Evolutionary conservation across 306 rosid genomes (phyloP).

Genomic region (Begonia masoniana): DNA sequence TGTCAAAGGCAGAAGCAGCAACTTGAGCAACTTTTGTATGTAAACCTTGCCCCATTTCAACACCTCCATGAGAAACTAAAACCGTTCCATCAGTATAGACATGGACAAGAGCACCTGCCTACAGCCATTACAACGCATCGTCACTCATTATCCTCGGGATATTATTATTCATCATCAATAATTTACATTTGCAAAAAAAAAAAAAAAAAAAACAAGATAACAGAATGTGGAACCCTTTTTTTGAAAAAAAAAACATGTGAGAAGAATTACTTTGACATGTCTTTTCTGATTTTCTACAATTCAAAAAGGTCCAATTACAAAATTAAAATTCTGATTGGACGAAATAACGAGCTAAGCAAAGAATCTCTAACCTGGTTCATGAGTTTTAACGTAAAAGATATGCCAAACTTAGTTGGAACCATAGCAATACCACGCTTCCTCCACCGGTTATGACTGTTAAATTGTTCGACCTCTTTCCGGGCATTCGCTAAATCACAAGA

Average conservation of each 20-base stretch:
- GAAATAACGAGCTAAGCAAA: background rate
- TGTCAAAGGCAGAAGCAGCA: conserved; percentile 89
- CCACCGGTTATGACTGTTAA: conserved; percentile 68
- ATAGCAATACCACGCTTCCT: conserved; percentile 84
- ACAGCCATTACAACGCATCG: conserved; percentile 2
- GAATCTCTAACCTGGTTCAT: conserved; percentile 71
- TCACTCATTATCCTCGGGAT: no score
- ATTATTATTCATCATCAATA: no score
- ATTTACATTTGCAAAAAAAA: background rate
- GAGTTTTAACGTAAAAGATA: conserved; percentile 67
- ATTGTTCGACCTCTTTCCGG: conserved; percentile 49
- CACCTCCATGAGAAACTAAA: conserved; percentile 93
- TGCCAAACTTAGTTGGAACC: conserved; percentile 92
- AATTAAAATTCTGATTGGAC: no score
- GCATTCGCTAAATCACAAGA: conserved; percentile 61
- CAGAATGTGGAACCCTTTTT: no score
- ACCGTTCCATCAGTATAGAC: conserved; percentile 97
- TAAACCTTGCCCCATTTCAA: conserved; percentile 98
- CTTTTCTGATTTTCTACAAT: no score
- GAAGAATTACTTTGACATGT: no score
- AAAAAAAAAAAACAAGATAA: background rate
- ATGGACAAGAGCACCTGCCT: conserved; percentile 98
- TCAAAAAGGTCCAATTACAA: no score
- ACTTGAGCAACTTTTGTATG: conserved; percentile 92
- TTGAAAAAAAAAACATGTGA: no score